Base-by-base conservation (phyloP, 2,329 filamentous ascomycete genomes). In the Xylariaceae sp. region DNA sequence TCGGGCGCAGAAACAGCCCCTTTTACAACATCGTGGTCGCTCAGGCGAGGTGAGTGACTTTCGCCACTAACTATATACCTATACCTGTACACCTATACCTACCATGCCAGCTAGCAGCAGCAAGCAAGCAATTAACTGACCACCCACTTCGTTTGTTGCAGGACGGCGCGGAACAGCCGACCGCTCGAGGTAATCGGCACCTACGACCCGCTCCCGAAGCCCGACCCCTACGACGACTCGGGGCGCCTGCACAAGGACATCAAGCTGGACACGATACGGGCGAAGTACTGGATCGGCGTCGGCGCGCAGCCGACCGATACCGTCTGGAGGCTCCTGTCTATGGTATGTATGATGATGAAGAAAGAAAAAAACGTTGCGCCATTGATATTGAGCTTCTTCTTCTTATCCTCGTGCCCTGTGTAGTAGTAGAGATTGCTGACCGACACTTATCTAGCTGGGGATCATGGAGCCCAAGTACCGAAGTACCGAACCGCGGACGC, bases 21-120 rank as follows among this genome's bases (percentile, higher is more conserved):
- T 89, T 97, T 68, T 99, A 96, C 83, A 99, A 99, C 79, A 97
- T 99, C 62, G 91, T 98, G 64, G 90, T 99, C 63, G 85, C 92
- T 16, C 93, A 98, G 70, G 93, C 93, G 45, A 88, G 93, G 90
- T 96, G 83, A 63, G 81, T 62, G n/a, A n/a, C n/a, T n/a, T n/a
- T n/a, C n/a, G n/a, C n/a, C n/a, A n/a, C n/a, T n/a, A n/a, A n/a
- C n/a, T n/a, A n/a, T n/a, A n/a, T n/a, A n/a, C n/a, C n/a, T n/a
- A n/a, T n/a, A n/a, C n/a, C n/a, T n/a, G n/a, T n/a, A n/a, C n/a
- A n/a, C n/a, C n/a, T n/a, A n/a, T n/a, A n/a, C n/a, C n/a, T n/a
- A n/a, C n/a, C n/a, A n/a, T n/a, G n/a, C n/a, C n/a, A n/a, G n/a
- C n/a, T n/a, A n/a, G n/a, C 14, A 32, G 12, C 20, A n/a, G 19